These are phyloP conservation scores for Proliferodiscus dingleyae DNA, from an alignment of 2,329 filamentous ascomycete genomes.

Conservation along the genomic window DNA sequence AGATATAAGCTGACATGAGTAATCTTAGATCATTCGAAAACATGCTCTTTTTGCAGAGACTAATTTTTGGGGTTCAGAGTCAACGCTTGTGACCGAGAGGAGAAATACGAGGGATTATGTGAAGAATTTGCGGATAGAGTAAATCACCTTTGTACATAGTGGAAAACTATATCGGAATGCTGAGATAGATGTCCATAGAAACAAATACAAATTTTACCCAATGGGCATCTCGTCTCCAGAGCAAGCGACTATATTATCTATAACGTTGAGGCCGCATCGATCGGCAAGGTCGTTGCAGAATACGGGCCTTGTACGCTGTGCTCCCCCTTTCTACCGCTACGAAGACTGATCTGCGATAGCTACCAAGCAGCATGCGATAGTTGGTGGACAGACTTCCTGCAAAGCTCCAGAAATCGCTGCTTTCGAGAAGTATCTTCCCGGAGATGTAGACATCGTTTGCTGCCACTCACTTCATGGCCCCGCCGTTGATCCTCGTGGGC, in stretches of 20 bases:
- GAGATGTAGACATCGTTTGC: constrained; percentile 87
- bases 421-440: constrained; percentile 82
- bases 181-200: constrained; percentile 53
- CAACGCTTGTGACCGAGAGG: constrained; percentile 88
- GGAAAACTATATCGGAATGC: constrained; percentile 28
- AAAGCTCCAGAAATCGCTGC: constrained; percentile 94
- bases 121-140: constrained; percentile 83
- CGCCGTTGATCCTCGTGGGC: constrained; percentile 78
- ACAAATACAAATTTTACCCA: constrained; percentile 81
- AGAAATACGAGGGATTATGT: constrained; percentile 76
- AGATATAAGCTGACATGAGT: constrained; percentile 23
- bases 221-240: constrained; percentile 93
- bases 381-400: constrained; percentile 96
- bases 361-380: constrained; percentile 90
- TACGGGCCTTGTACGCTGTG: constrained; percentile 81
- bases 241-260: constrained; percentile 98
- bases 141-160: constrained; percentile 48
- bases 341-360: constrained; percentile 47
- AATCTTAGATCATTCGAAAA: constrained; percentile 6
- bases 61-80: constrained; percentile 55
- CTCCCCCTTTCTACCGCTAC: constrained; percentile 1
- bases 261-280: constrained; percentile 90
- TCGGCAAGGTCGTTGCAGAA: constrained; percentile 78
- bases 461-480: constrained; percentile 97
- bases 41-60: constrained; percentile 23